Percentiles rank a stretch among this genome's conserved stretches.
Conservation (phyloP, 345 rosid species). For the Citrus reticulata region DNA sequence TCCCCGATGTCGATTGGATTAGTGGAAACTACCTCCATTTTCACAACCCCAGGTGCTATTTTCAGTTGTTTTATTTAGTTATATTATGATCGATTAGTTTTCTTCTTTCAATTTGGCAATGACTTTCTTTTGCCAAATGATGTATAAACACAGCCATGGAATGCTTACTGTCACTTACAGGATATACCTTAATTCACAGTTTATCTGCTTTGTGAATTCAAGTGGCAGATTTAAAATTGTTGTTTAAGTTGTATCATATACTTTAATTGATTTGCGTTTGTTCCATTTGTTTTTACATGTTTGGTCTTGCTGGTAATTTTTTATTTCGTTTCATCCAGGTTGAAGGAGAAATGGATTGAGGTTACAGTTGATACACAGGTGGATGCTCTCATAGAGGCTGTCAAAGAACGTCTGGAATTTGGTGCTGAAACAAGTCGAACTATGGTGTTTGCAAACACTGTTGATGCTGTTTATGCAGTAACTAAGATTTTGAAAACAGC, state of each 20-base stretch:
- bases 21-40: constrained; percentile 90
- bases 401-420: constrained; percentile 38
- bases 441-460: constrained; percentile 94
- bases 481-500: constrained; percentile 70
- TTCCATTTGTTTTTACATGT: not conserved
- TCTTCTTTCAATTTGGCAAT: not conserved
- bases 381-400: constrained; percentile 79
- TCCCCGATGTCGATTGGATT: constrained; percentile 86
- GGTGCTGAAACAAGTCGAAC: constrained; percentile 49
- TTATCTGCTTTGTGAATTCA: constrained; percentile 7
- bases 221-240: not conserved
- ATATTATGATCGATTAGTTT: not conserved
- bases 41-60: constrained; percentile 80
- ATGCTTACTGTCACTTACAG: not conserved
- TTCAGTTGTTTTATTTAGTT: constrained; percentile 4
- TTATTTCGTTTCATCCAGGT: constrained; percentile 43
- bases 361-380: constrained; percentile 79
- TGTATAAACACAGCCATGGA: not conserved
- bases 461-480: constrained; percentile 87
- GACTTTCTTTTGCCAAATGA: not conserved
- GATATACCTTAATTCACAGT: not conserved
- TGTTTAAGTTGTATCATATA: not conserved
- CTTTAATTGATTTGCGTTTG: not conserved
- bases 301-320: not conserved
- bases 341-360: constrained; percentile 82